Conservation (phyloP, 2,329 filamentous ascomycete genomes). For the Daldinia sp. region DNA sequence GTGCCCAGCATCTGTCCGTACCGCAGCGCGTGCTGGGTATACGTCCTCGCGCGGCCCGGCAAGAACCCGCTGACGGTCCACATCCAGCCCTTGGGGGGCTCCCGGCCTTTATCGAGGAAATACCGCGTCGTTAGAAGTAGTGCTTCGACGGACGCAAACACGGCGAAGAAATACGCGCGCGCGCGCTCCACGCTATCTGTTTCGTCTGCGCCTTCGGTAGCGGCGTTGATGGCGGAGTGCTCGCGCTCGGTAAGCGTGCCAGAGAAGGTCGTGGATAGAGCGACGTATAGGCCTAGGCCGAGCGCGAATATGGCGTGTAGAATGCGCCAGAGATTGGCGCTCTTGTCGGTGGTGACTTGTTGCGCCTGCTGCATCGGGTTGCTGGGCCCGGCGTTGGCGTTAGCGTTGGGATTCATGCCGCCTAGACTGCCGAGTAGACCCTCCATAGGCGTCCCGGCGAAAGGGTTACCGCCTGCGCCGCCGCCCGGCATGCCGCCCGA, state of each 20-base stretch:
- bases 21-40: constrained; percentile 69
- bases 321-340: constrained; percentile 74
- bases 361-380: constrained; percentile 35
- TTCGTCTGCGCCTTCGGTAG: constrained; percentile 43
- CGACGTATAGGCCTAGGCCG: constrained; percentile 76
- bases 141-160: constrained; percentile 83
- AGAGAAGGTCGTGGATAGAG: constrained; percentile 74
- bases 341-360: constrained; percentile 50
- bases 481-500: constrained; percentile 53
- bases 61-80: constrained; percentile 74
- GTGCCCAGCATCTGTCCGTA: constrained; percentile 80
- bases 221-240: constrained; percentile 53
- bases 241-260: constrained; percentile 73
- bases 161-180: constrained; percentile 75
- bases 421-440: constrained; percentile 54
- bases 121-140: constrained; percentile 78
- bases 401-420: constrained; percentile 38
- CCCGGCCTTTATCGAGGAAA: constrained; percentile 72
- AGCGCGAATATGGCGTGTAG: constrained; percentile 80
- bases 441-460: constrained; percentile 50
- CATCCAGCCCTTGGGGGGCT: constrained; percentile 71
- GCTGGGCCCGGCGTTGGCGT: constrained; percentile 9
- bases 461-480: constrained; percentile 54
- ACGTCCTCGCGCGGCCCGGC: constrained; percentile 72
- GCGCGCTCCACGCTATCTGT: constrained; percentile 52